These are phyloP conservation scores for Yamadazyma triangularis DNA, from an alignment of 1,139 yeast species.

Conservation along the genomic window DNA sequence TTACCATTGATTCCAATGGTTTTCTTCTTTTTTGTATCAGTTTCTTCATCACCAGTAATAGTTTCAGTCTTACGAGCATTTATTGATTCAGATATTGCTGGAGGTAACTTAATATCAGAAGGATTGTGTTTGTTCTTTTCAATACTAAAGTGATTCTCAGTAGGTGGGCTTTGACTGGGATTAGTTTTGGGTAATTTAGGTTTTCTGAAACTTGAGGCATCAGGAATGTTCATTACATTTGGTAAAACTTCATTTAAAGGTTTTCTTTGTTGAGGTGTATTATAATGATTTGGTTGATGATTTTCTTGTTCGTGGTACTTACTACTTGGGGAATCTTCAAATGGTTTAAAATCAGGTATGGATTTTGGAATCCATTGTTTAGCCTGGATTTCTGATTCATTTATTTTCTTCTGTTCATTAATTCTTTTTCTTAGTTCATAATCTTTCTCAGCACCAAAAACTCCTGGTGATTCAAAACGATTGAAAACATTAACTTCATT, in stretches of 20 bases:
- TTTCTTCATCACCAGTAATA: constrained; percentile 1
- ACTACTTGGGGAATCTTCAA: neutral
- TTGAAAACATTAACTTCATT: neutral
- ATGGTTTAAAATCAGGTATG: neutral
- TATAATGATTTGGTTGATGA: neutral
- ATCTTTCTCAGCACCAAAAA: constrained; percentile 15
- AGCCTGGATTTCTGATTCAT: constrained; percentile 9
- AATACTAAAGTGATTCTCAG: too few relatives aligned
- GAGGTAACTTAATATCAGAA: neutral
- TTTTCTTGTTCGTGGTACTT: constrained; percentile 1
- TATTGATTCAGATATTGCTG: constrained; percentile 5
- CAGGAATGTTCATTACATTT: constrained; percentile 6
- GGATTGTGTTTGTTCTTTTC: too few relatives aligned
- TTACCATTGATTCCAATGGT: constrained; percentile 47
- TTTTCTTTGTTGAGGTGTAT: constrained; percentile 5
- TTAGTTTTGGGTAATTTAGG: constrained; percentile 11
- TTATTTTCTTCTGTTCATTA: constrained; percentile 21
- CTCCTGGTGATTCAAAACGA: neutral
- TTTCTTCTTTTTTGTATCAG: constrained; percentile 19
- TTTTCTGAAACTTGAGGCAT: constrained; percentile 14
- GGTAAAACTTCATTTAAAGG: constrained; percentile 12
- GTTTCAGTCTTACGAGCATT: constrained; percentile 1
- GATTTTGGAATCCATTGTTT: constrained; percentile 1
- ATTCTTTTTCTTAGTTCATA: constrained; percentile 22
- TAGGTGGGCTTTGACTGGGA: neutral